A percentile compares a stretch with the other conserved stretches of the same genome.
Evolutionary conservation across 129 eudicot genomes (phyloP).

Genomic region (Apium graveolens): DNA sequence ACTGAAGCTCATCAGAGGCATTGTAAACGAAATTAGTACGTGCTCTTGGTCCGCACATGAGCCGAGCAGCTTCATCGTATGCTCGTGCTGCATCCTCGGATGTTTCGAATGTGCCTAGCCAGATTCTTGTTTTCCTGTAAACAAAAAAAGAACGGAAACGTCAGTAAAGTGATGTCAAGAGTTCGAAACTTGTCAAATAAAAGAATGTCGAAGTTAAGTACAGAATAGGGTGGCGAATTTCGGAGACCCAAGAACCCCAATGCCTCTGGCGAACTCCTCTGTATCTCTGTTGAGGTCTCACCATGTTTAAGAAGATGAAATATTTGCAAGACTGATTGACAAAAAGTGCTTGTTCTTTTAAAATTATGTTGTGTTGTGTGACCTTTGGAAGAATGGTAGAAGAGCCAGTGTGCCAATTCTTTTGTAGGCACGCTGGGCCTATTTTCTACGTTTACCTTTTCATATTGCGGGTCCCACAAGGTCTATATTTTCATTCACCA

Average conservation of each 20-base stretch:
- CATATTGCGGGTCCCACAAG: not conserved
- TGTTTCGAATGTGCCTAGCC: slow-evolving; percentile 95
- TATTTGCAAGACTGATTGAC: slow-evolving; percentile 1
- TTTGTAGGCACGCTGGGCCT: slow-evolving; percentile 32
- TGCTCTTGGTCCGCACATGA: slow-evolving; percentile 85
- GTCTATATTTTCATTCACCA: too few relatives aligned
- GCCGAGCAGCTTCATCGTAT: slow-evolving; percentile 91
- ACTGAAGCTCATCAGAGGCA: slow-evolving; percentile 18
- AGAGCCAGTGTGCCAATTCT: slow-evolving; percentile 10
- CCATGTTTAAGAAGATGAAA: slow-evolving; percentile 37
- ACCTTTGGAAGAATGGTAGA: not conserved
- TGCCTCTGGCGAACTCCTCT: slow-evolving; percentile 95
- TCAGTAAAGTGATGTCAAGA: too few relatives aligned
- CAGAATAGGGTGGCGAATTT: slow-evolving; percentile 95
- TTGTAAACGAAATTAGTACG: slow-evolving; percentile 63
- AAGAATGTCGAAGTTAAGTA: too few relatives aligned
- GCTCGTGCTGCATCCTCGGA: slow-evolving; percentile 97
- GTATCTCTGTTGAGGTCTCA: slow-evolving; percentile 75
- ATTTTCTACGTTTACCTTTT: not conserved
- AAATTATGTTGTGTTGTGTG: slow-evolving; percentile 12
- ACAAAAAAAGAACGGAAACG: slow-evolving; percentile 4
- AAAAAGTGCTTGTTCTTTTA: slow-evolving; percentile 26
- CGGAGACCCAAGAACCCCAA: slow-evolving; percentile 99
- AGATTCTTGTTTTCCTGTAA: slow-evolving; percentile 82
- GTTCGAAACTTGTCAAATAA: too few relatives aligned